Percentiles rank a stretch among this genome's conserved stretches.
Conservation (phyloP, 306 rosid genomes). For the Hippophae gyantsensis region DNA sequence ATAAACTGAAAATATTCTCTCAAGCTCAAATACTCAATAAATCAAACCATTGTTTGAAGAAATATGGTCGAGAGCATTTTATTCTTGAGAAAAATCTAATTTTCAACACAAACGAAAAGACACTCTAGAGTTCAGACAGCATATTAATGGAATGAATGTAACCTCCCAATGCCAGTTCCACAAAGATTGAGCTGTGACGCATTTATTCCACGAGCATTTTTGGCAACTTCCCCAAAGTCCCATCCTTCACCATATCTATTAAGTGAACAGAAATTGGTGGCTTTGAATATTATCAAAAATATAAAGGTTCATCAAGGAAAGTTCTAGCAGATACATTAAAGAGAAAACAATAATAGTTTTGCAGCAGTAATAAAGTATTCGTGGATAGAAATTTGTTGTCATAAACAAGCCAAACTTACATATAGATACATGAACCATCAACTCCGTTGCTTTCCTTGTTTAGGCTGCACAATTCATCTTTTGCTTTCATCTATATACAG, state of each 20-base stretch:
- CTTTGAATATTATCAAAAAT: slow-evolving; percentile 15
- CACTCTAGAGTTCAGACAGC: neutral
- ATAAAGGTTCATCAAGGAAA: slow-evolving; percentile 16
- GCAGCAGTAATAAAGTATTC: neutral
- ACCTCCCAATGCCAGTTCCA: slow-evolving; percentile 93
- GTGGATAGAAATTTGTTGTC: neutral
- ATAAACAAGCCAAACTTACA: slow-evolving; percentile 38
- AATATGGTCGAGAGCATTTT: no score
- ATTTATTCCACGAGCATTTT: slow-evolving; percentile 81
- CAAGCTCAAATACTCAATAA: no score
- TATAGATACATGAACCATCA: slow-evolving; percentile 82
- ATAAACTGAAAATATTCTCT: no score
- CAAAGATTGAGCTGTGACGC: slow-evolving; percentile 79
- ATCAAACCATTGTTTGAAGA: no score
- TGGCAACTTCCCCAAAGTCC: slow-evolving; percentile 98
- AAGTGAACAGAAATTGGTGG: slow-evolving; percentile 11
- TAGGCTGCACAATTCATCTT: slow-evolving; percentile 43
- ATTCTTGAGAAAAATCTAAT: slow-evolving; percentile 4
- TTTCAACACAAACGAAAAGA: slow-evolving; percentile 2
- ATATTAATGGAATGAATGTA: slow-evolving; percentile 15
- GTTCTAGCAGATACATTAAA: neutral
- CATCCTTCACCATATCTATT: slow-evolving; percentile 97
- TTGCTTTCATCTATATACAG: slow-evolving; percentile 59
- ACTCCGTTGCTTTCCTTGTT: slow-evolving; percentile 60
- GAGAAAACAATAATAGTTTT: slow-evolving; percentile 15